A percentile compares a stretch with the other conserved stretches of the same genome.
phyloP scores from a whole-genome alignment of 768 basidiomycete genomes.

The Lentinula aciculospora region DNA sequence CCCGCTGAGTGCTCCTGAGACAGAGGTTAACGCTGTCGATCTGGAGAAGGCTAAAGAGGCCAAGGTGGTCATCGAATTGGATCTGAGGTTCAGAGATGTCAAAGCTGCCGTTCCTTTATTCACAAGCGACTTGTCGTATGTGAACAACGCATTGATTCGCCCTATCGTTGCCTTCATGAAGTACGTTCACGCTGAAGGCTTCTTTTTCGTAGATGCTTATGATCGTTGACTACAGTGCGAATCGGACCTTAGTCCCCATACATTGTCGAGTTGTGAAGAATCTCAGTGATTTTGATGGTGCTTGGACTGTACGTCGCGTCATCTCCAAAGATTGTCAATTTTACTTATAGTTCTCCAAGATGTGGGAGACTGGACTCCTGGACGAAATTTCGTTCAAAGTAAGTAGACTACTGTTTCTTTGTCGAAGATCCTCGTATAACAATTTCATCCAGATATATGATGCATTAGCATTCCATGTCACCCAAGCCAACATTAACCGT shows the following conservation, averaged over 20 bases:
- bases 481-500: conserved; percentile 83
- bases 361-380: conserved; percentile 95
- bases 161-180: conserved; percentile 99
- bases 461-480: conserved; percentile 92
- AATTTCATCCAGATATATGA: conserved; percentile 62
- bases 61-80: conserved; percentile 81
- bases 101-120: conserved; percentile 95
- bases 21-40: conserved; percentile 26
- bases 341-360: conserved; percentile 35
- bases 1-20: conserved; percentile 68
- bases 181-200: conserved; percentile 37
- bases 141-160: conserved; percentile 87
- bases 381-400: conserved; percentile 87
- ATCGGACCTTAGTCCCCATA: conserved; percentile 91
- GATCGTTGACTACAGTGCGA: conserved; percentile 51
- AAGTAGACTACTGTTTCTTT: conserved; percentile 8
- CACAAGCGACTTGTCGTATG: conserved; percentile 81
- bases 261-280: conserved; percentile 85
- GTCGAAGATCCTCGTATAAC: background rate
- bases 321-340: conserved; percentile 11
- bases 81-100: conserved; percentile 89
- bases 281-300: conserved; percentile 85
- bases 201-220: conserved; percentile 3
- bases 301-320: conserved; percentile 77
- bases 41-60: conserved; percentile 29